Base-by-base conservation (phyloP, 2,329 filamentous ascomycete genomes). In the Calonectria naviculata region DNA sequence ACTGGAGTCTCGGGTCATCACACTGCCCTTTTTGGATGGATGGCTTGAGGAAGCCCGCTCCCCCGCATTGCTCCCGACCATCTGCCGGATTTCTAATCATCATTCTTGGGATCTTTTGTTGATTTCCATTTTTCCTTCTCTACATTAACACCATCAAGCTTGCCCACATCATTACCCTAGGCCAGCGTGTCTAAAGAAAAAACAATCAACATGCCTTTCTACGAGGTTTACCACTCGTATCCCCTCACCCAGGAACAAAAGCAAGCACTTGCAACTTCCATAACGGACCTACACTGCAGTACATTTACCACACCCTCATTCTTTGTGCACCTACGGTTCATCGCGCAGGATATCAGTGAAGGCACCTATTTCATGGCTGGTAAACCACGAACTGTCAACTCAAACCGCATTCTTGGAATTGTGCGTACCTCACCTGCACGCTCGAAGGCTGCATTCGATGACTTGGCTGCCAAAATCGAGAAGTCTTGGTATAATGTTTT, bases 151-250 rank as follows among this genome's bases (percentile, higher is more conserved):
- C 26, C 13, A 5, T 28, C 21, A 17, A 58, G 21, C 9, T 7
- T 2, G 7, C 5, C 12, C 2, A 12, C 21, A 28, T 34, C 12
- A 58, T 26, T 38, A 10, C 7, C 26, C 47, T 9, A 10, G 19
- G 7, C 13, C 17, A 41, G 15, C 3, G 17, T 41, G n/a, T 41
- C 4, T 19, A 19, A 15, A 41, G 38, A 19, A 41, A 5, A 19
- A n/a, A 46, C 3, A 21, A 24, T 21, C 52, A 58, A 38, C 1
- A 74, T 77, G 75, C 75, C 75, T 3, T 72, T 75, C 9, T 77
- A 77, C n/a, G 62, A 77, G 46, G 13, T 77, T 4, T 60, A 71
- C 13, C 75, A 77, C 31, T 77, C 75, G 6, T 72, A 24, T 26
- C 17, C 41, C 2, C 56, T 77, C 2, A 62, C 38, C 3, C 29